These are phyloP conservation scores for Gracilaria domingensis DNA, from an alignment of 23 red algal species.

Conservation along the genomic window DNA sequence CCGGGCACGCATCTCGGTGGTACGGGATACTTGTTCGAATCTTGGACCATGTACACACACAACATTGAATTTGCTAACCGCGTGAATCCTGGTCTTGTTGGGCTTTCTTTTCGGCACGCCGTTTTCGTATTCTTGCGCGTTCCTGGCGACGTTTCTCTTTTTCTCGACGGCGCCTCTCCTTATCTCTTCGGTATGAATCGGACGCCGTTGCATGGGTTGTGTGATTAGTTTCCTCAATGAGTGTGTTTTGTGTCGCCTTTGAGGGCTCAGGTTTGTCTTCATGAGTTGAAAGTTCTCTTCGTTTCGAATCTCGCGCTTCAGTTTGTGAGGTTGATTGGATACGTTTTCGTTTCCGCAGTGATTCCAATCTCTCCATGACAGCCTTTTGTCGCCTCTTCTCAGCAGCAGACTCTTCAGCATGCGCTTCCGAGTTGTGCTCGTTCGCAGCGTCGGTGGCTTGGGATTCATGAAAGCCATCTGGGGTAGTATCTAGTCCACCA, in stretches of 20 bases:
- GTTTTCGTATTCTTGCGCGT: slow-evolving; percentile 33
- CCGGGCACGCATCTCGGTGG: not conserved
- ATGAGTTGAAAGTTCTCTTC: not conserved
- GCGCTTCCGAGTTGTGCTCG: slow-evolving; percentile 2
- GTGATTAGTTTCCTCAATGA: not conserved
- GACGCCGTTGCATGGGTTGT: not conserved
- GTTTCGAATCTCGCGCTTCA: not conserved
- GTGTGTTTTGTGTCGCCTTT: not conserved
- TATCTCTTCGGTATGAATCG: slow-evolving; percentile 10
- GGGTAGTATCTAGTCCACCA: slow-evolving; percentile 36
- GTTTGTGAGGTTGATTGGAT: slow-evolving; percentile 1
- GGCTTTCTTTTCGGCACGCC: slow-evolving; percentile 16
- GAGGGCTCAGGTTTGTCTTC: not conserved
- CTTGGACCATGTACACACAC: not conserved
- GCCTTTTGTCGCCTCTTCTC: slow-evolving; percentile 34
- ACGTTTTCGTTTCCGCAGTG: slow-evolving; percentile 17
- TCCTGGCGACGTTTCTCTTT: slow-evolving; percentile 19
- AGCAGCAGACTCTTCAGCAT: not conserved
- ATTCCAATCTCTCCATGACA: slow-evolving; percentile 29
- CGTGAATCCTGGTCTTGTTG: not conserved
- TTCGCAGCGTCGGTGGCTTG: not conserved
- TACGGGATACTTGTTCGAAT: not conserved
- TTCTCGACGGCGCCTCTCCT: slow-evolving; percentile 27
- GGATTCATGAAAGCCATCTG: slow-evolving; percentile 21
- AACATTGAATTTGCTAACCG: not conserved